Base-by-base conservation (phyloP, 2,329 filamentous ascomycete species). In the Fusarium praegraminearum region DNA sequence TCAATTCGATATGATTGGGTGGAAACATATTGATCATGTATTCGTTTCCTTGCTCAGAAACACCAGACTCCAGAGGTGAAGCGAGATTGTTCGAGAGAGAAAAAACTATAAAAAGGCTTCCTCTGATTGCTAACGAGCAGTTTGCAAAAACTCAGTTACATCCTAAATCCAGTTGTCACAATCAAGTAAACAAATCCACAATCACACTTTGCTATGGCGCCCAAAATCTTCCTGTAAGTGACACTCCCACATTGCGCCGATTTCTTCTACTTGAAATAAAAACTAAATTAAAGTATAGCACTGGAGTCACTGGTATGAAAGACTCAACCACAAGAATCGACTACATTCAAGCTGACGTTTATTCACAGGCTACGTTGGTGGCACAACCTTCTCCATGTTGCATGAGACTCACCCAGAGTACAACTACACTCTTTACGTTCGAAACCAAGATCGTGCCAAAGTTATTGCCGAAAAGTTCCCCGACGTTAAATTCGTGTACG, bases 341-440 rank as follows among this genome's bases (percentile, higher is more conserved):
- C 11, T n/a, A 3, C 5, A 6, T 13, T 7, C 20, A 40, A 22
- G 40, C 32, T 65, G 11, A 71, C 45, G 53, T 8, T 59, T 58
- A 4, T 18, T 20, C 15, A 7, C 11, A 77, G 86, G 86, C 62
- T 87, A 84, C 72, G 81, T 88, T 57, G 86, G 86, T 43, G 86
- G 86, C 9, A 81, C 84, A 36, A 80, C 81, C 8, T 80, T 87
- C 38, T 79, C 83, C 50, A 74, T 77, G 16, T 74, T 88, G 9
- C 70, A 78, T 56, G 72, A 79, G 9, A 76, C 80, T 11, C 81
- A 86, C 56, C 83, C 83, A 4, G 80, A 86, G n/a, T 84, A 81
- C 59, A 77, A 83, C 12, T 82, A 81, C 57, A 79, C 80, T 1
- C 75, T 83, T 7, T 79, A 87, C 3, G 78, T 88, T 7, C 82